Conservation (phyloP, 2,329 filamentous ascomycete genomes). For the Fusarium tuaranense region DNA sequence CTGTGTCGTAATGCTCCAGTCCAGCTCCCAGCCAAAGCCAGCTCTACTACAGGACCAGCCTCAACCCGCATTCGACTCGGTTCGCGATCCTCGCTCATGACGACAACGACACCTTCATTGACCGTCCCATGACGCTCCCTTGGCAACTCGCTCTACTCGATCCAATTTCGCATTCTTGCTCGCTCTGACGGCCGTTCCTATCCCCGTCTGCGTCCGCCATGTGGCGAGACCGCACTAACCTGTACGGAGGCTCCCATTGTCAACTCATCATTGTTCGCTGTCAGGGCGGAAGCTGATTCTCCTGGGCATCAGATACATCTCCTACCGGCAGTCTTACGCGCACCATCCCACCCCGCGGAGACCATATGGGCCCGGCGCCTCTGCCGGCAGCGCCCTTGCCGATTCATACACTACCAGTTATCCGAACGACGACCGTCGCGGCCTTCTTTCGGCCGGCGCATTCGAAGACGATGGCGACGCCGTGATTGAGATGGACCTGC, state of each 20-base stretch:
- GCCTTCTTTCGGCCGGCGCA: slow-evolving; percentile 83
- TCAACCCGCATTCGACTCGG: slow-evolving; percentile 38
- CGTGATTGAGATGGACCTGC: slow-evolving; percentile 97
- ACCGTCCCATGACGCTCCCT: slow-evolving; percentile 41
- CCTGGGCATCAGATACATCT: slow-evolving; percentile 77
- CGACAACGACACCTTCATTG: slow-evolving; percentile 35
- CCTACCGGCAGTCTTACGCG: slow-evolving; percentile 97
- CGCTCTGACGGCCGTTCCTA: slow-evolving; percentile 43
- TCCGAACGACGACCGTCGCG: slow-evolving; percentile 70
- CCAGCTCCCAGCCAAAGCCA: slow-evolving; percentile 25
- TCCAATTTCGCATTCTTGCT: slow-evolving; percentile 23
- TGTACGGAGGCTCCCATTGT: slow-evolving; percentile 66
- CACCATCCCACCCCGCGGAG: slow-evolving; percentile 92
- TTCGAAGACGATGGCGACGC: slow-evolving; percentile 91
- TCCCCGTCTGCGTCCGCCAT: slow-evolving; percentile 72
- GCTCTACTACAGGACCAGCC: slow-evolving; percentile 27
- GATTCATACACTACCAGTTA: slow-evolving; percentile 66
- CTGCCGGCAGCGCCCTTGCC: slow-evolving; percentile 68
- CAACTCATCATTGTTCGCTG: slow-evolving; percentile 14
- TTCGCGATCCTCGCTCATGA: slow-evolving; percentile 42
- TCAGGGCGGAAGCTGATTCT: slow-evolving; percentile 14
- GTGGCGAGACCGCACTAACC: slow-evolving; percentile 99
- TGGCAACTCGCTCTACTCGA: slow-evolving; percentile 22
- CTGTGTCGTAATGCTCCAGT: slow-evolving; percentile 39
- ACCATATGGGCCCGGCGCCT: slow-evolving; percentile 67